Conservation (phyloP, 352 stramenopile species). For the Blastocystis sp. region DNA sequence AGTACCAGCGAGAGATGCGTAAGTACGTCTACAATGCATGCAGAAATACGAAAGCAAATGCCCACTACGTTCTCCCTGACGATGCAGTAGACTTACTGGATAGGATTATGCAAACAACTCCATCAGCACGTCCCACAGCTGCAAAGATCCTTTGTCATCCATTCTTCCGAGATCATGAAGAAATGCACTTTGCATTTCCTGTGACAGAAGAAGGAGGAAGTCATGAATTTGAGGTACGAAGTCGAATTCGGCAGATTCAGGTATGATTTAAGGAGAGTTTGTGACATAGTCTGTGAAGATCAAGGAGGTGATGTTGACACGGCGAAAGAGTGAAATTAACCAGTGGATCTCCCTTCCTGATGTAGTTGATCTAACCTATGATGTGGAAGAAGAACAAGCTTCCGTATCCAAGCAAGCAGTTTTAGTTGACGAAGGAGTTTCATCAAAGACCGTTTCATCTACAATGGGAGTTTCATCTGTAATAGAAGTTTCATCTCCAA, state of each 20-base stretch:
- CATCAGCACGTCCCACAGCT: not conserved
- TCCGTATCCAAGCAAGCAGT: not conserved
- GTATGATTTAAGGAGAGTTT: not conserved
- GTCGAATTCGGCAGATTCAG: not conserved
- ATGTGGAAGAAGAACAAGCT: too few relatives aligned
- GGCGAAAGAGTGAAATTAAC: not conserved
- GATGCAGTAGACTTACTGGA: slow-evolving; percentile 9
- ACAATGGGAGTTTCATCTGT: too few relatives aligned
- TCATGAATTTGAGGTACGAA: slow-evolving; percentile 11
- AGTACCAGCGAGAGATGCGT: not conserved
- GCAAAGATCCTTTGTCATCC: not conserved
- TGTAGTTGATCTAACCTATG: not conserved
- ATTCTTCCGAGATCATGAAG: not conserved
- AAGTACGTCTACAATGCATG: not conserved
- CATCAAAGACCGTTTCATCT: too few relatives aligned
- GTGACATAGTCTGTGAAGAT: not conserved
- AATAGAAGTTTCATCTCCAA: too few relatives aligned
- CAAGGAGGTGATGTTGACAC: not conserved
- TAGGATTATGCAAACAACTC: slow-evolving; percentile 7
- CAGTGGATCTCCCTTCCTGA: not conserved
- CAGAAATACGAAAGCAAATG: not conserved
- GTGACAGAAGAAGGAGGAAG: not conserved
- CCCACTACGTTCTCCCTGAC: not conserved
- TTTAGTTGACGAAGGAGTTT: not conserved
- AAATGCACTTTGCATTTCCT: not conserved